Evolutionary conservation across 2,329 filamentous ascomycete genomes (phyloP), one percentile per base, ranked within the genome.

Genomic region (Clarireedia paspali): DNA sequence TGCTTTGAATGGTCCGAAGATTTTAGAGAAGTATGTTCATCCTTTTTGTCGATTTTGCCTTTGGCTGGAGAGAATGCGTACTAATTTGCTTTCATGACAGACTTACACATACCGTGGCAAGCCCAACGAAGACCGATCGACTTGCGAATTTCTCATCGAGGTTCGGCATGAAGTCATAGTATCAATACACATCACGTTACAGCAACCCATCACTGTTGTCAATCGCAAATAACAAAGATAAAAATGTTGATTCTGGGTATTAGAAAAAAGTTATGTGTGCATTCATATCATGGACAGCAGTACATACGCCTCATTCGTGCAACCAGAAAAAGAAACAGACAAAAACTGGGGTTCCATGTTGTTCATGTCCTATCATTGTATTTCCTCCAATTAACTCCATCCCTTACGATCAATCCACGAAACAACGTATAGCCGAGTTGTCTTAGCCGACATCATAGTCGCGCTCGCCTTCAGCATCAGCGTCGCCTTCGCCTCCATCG

Each of bases 1-100:
- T 72, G 88, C 89, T 52, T 78, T 95, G 70, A 95, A 95, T 69
- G 94, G 92, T 0, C 90, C 91, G 0, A 77, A 89, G 42, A 70
- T 99, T 59, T 72, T 99, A n/a, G 92, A 97, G 74, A 99, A 99
- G 88, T 89, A 79, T 62, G 78, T 55, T 23, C 47, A 15, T 15
- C 26, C 40, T n/a, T 51, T 51, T 6, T 3, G 44, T 15, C 20
- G 15, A 20, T 20, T 20, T 24, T 24, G 15, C 17, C 14, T 2
- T 23, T 38, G 34, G 3, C 58, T 27, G 38, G 36, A 42, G 24
- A 23, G 6, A 2, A 17, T 36, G 2, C 23, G 10, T 48, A 24
- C 52, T 42, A 48, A 49, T 39, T 39, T 36, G n/a, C 36, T 27
- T 2, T 12, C 23, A 17, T 14, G 24, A 47, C 39, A 88, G 84